Percentiles rank a stretch among this genome's conserved stretches.
Evolutionary conservation across 1,284 basidiomycete species (phyloP).

Genomic region (Ustilago tritici): DNA sequence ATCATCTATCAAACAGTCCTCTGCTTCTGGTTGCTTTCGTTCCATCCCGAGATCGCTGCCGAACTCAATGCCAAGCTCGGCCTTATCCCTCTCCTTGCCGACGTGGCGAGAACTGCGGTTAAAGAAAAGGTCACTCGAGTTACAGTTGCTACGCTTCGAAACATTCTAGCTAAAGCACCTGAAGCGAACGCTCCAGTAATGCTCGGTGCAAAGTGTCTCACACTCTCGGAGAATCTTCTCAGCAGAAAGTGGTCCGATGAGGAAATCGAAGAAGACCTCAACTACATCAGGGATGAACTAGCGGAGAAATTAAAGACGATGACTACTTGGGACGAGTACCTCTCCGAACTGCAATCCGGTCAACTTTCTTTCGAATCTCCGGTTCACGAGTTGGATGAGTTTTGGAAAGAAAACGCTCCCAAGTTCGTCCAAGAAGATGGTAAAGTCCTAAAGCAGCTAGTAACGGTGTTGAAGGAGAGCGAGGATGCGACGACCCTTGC

Average conservation of each 20-base stretch:
- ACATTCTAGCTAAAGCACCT: slow-evolving; percentile 85
- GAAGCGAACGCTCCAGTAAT: slow-evolving; percentile 88
- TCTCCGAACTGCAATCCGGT: slow-evolving; percentile 87
- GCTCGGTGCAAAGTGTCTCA: slow-evolving; percentile 87
- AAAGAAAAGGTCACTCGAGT: slow-evolving; percentile 98
- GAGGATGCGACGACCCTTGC: slow-evolving; percentile 59
- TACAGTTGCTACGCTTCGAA: slow-evolving; percentile 87
- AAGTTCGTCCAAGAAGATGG: slow-evolving; percentile 91
- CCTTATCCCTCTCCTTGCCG: slow-evolving; percentile 85
- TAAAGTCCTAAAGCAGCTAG: slow-evolving; percentile 90
- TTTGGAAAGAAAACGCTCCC: slow-evolving; percentile 94
- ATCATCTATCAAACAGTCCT: slow-evolving; percentile 93
- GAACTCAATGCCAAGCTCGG: slow-evolving; percentile 92
- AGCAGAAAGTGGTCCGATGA: slow-evolving; percentile 93
- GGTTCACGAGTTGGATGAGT: slow-evolving; percentile 93
- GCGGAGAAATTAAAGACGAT: slow-evolving; percentile 84
- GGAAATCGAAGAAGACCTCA: slow-evolving; percentile 85
- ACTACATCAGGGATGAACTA: slow-evolving; percentile 85
- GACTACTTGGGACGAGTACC: slow-evolving; percentile 96
- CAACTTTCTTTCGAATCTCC: slow-evolving; percentile 90
- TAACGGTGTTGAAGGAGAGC: slow-evolving; percentile 71
- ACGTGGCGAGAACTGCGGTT: slow-evolving; percentile 86
- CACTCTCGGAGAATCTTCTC: slow-evolving; percentile 85
- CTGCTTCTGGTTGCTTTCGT: slow-evolving; percentile 93
- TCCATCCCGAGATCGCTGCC: slow-evolving; percentile 85